Evolutionary conservation across 2,329 filamentous ascomycete species (phyloP).

Genomic region (Verticillium albo-atrum): DNA sequence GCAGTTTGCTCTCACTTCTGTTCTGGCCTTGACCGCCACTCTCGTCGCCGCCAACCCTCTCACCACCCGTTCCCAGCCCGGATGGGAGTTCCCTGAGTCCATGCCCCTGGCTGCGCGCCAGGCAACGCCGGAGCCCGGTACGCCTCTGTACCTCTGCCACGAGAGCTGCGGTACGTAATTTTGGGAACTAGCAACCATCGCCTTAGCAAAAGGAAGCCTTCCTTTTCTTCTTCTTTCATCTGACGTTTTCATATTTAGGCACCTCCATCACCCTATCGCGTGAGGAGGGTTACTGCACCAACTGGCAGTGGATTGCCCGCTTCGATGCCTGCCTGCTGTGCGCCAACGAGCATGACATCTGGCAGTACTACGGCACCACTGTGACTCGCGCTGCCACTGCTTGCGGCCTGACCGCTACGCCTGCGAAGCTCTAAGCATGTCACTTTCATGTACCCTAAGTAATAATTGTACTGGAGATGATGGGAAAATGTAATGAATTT

Average conservation of each 20-base stretch:
- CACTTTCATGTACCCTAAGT: background rate
- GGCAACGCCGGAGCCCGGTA: slow-evolving; percentile 22
- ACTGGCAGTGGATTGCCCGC: slow-evolving; percentile 18
- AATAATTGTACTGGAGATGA: background rate
- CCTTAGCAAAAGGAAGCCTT: background rate
- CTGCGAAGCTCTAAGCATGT: background rate
- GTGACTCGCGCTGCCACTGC: slow-evolving; percentile 30
- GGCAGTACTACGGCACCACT: slow-evolving; percentile 35
- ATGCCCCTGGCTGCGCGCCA: slow-evolving; percentile 37
- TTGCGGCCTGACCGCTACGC: slow-evolving; percentile 21
- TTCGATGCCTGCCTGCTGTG: slow-evolving; percentile 41
- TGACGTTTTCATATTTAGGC: slow-evolving; percentile 11
- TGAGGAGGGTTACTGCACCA: slow-evolving; percentile 25
- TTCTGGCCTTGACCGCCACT: slow-evolving; percentile 21
- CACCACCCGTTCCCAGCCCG: slow-evolving; percentile 6
- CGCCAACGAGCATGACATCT: slow-evolving; percentile 36
- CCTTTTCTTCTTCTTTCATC: background rate
- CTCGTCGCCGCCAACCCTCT: slow-evolving; percentile 15
- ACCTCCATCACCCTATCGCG: slow-evolving; percentile 27
- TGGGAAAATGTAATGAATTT: background rate
- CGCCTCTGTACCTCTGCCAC: slow-evolving; percentile 42
- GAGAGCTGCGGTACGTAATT: slow-evolving; percentile 44
- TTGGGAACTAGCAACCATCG: background rate
- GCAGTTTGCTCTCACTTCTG: slow-evolving; percentile 18
- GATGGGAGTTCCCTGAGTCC: slow-evolving; percentile 21